Evolutionary conservation across 2,329 filamentous ascomycete genomes (phyloP), one percentile per base, ranked within the genome.

Genomic region (Cercospora sp.): DNA sequence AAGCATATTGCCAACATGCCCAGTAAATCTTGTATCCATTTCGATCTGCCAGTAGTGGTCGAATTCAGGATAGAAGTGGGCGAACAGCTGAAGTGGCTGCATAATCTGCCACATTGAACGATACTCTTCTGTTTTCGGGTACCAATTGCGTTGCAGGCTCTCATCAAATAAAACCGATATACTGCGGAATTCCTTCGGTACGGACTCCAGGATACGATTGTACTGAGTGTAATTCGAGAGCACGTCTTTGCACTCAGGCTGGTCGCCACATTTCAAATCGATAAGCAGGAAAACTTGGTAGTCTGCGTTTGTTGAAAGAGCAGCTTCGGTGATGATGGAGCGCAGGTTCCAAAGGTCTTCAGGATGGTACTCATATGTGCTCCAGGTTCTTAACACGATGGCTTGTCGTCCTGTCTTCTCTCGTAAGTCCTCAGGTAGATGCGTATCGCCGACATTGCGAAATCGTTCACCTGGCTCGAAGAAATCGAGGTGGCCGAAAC

Each of bases 101-200:
- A 97, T 97, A 13, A 60, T 60, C 30, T 60, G 57, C 57, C 57
- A 60, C 57, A 5, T 94, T 92, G 42, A 64, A 39, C 18, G 93
- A 93, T 77, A 97, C 1, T 96, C 89, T 0, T 92, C 91, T 48
- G 94, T 83, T 45, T 90, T 85, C 61, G 85, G 83, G 70, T 84
- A 83, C 79, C 87, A 92, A 33, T 90, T 87, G 72, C 95, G 92
- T 74, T 91, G 89, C 79, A 97, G 92, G 12, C 90, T 90, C 79
- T 96, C 92, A 1, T 92, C 94, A 94, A 94, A 97, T 5, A 97
- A 84, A 0, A 91, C 95, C 18, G 91, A 91, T 76, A 97, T 88
- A 48, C 91, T 91, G 68, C 86, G 89, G 80, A 97, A 97, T 76
- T 97, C 94, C 71, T 88, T 85, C 0, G 94, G 91, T 13, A 94